Base-by-base conservation (phyloP, 108 stramenopile genomes). In the Skeletonema potamos region DNA sequence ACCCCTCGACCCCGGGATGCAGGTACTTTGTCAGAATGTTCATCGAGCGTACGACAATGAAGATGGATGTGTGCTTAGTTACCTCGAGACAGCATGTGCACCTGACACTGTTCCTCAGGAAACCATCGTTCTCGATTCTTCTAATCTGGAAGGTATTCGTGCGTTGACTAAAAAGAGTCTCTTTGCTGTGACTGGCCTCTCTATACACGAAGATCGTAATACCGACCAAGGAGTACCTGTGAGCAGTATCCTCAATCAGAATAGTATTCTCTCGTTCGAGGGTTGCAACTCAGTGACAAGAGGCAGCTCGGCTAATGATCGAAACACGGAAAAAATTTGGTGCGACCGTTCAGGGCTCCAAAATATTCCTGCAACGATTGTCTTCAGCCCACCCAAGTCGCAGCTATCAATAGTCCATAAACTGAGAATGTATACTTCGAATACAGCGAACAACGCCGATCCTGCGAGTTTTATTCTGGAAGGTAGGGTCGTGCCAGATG, bases 141-240 rank as follows among this genome's bases (percentile, higher is more conserved):
- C 60, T 12, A 75, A 32, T 13, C 27, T 83, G 7, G 22, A 27
- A 20, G 33, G 46, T 8, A 62, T 83, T 28, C 63, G 51, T 33
- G 36, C 60, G n/a, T 62, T 83, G 5, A 79, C 82, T n/a, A 68
- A 62, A 4, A 66, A 69, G 27, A 78, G 74, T 33, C 64, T 86
- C 46, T 86, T 84, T 56, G 77, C 83, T 17, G 76, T 86, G 28
- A 17, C 62, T 4, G 83, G 86, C 17, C 74, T 85, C 15, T 62
- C 64, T 6, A 72, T 76, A 29, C 70, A 72, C 27, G 30, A 72
- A 54, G 48, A 20, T 18, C 8, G 9, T 24, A 24, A 6, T 51
- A 20, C 22, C 48, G 48, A 51, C 1, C 20, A 51, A 1, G 48
- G 48, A 1, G 22, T 10, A 6, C 22, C 5, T 24, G 48, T 51